Conservation (phyloP, 2,329 filamentous ascomycete species). For the Verticillium nonalfalfae region DNA sequence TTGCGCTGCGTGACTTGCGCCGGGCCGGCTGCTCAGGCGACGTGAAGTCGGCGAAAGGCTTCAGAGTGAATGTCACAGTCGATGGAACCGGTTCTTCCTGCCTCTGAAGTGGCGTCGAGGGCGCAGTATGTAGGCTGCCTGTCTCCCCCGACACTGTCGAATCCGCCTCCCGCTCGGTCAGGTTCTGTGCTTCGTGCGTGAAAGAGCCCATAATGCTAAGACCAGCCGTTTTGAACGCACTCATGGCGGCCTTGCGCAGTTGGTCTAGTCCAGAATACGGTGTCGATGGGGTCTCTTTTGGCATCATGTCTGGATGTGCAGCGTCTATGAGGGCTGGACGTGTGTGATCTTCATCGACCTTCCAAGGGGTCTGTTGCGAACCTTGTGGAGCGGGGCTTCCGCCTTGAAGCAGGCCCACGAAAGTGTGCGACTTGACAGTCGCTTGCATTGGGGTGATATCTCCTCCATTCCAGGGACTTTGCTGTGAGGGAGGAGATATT, state of each 20-base stretch:
- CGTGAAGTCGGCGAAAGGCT: conserved; percentile 46
- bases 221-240: background rate
- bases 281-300: no score
- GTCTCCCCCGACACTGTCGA: background rate
- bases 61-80: conserved; percentile 30
- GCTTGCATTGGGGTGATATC: background rate
- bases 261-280: background rate
- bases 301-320: no score
- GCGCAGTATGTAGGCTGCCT: background rate
- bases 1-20: conserved; percentile 9
- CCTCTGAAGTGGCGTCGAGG: background rate
- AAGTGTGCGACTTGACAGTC: background rate
- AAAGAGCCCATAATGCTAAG: background rate
- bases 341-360: background rate
- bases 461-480: background rate
- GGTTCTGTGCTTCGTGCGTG: background rate
- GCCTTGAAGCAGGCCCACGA: background rate
- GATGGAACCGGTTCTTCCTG: background rate
- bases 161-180: background rate
- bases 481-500: background rate
- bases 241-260: background rate
- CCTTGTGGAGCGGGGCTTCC: background rate
- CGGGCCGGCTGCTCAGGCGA: conserved; percentile 33
- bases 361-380: conserved; percentile 2
- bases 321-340: background rate